phyloP scores from a whole-genome alignment of 1,284 basidiomycete genomes.

The Lignosus rhinocerotis region DNA sequence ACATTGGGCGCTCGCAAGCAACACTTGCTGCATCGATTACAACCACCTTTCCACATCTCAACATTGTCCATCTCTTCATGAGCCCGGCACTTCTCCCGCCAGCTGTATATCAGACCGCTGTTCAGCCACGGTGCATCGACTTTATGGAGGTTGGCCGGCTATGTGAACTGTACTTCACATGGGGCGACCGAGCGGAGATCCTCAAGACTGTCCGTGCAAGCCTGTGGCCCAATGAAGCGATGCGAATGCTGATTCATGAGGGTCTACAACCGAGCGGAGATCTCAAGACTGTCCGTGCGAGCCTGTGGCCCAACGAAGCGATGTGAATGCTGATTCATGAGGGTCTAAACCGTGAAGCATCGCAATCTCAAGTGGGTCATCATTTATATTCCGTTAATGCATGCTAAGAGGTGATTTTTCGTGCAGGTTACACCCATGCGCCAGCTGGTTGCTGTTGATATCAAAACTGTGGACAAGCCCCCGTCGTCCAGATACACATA shows the following conservation, averaged over 20 bases:
- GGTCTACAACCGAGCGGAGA: background rate
- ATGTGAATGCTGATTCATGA: background rate
- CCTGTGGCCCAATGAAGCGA: background rate
- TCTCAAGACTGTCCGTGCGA: background rate
- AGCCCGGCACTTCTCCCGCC: background rate
- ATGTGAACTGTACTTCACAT: constrained; percentile 2
- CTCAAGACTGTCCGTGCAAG: background rate
- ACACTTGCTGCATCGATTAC: background rate
- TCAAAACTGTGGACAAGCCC: background rate
- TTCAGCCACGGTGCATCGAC: background rate
- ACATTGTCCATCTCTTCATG: background rate
- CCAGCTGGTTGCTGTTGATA: background rate
- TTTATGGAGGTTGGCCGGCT: background rate
- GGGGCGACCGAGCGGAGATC: background rate
- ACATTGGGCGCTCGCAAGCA: background rate
- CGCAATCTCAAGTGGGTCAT: background rate
- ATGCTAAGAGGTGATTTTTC: background rate
- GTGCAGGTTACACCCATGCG: background rate
- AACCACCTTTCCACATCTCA: background rate
- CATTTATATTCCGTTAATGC: background rate
- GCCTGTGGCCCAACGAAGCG: background rate
- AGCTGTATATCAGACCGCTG: background rate
- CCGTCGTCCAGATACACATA: background rate
- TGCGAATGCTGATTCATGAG: too few relatives aligned
- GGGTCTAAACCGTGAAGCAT: background rate